phyloP scores from a whole-genome alignment of 805 yeast genomes.

The Candida broadrunensis region DNA sequence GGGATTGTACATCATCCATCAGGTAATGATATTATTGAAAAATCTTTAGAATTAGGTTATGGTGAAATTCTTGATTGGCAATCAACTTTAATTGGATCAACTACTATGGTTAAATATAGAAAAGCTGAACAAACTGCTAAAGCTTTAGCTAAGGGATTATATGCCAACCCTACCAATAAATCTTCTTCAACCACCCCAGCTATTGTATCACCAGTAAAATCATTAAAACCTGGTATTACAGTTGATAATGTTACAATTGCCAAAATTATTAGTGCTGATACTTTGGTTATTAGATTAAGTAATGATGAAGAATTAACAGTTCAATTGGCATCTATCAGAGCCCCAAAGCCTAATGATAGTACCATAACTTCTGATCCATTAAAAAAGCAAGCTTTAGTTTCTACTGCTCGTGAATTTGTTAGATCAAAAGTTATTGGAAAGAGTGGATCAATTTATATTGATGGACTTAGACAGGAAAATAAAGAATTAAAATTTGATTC shows the following conservation, averaged over 20 bases:
- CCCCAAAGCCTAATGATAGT: slow-evolving; percentile 65
- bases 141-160: slow-evolving; percentile 54
- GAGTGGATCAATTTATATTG: slow-evolving; percentile 56
- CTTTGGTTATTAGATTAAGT: slow-evolving; percentile 51
- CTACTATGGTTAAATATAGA: slow-evolving; percentile 59
- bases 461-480: slow-evolving; percentile 60
- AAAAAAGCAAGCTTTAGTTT: slow-evolving; percentile 50
- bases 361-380: slow-evolving; percentile 33
- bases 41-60: slow-evolving; percentile 63
- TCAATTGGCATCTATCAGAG: slow-evolving; percentile 73
- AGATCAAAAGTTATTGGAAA: slow-evolving; percentile 71
- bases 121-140: slow-evolving; percentile 64
- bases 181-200: slow-evolving; percentile 8
- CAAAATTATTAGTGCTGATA: slow-evolving; percentile 66
- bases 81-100: slow-evolving; percentile 62
- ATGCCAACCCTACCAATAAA: slow-evolving; percentile 39
- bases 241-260: slow-evolving; percentile 53
- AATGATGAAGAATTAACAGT: slow-evolving; percentile 58
- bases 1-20: slow-evolving; percentile 67
- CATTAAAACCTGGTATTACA: slow-evolving; percentile 45
- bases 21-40: slow-evolving; percentile 68
- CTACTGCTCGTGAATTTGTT: slow-evolving; percentile 70
- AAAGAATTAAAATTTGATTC: slow-evolving; percentile 57
- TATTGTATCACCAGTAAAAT: slow-evolving; percentile 11
- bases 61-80: slow-evolving; percentile 84